Conservation (phyloP, 2,329 filamentous ascomycete species). For the Diaporthe sp. region DNA sequence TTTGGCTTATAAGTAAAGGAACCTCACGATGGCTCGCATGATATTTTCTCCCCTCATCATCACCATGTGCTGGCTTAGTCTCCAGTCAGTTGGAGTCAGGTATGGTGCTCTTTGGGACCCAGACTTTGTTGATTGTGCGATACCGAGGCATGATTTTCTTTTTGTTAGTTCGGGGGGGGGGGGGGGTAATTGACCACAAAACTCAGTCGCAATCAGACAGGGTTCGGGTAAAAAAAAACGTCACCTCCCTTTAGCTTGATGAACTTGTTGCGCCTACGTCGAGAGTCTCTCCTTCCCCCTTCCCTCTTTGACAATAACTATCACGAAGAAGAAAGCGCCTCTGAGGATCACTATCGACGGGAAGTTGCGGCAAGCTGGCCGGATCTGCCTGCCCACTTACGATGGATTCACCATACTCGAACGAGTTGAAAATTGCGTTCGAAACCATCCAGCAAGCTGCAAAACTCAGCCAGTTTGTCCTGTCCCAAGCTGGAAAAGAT, state of each 20-base stretch:
- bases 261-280: too few species aligned
- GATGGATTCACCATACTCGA: conserved; percentile 56
- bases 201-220: neutral
- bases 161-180: neutral
- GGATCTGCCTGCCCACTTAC: neutral
- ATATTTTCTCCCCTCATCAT: neutral
- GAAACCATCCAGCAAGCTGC: conserved; percentile 57
- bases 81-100: neutral
- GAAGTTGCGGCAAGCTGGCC: neutral
- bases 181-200: too few species aligned
- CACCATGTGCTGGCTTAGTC: neutral
- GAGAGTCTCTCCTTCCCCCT: neutral
- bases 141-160: neutral
- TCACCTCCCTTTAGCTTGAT: neutral
- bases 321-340: neutral
- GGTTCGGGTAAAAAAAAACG: conserved; percentile 7
- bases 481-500: conserved; percentile 16
- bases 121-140: neutral
- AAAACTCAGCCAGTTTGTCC: conserved; percentile 50
- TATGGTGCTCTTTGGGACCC: neutral
- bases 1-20: too few species aligned
- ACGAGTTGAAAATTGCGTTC: conserved; percentile 56
- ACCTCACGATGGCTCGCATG: neutral
- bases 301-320: neutral
- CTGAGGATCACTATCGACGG: neutral